Base-by-base conservation (phyloP, 129 eudicot genomes). In the Sambucus nigra region DNA sequence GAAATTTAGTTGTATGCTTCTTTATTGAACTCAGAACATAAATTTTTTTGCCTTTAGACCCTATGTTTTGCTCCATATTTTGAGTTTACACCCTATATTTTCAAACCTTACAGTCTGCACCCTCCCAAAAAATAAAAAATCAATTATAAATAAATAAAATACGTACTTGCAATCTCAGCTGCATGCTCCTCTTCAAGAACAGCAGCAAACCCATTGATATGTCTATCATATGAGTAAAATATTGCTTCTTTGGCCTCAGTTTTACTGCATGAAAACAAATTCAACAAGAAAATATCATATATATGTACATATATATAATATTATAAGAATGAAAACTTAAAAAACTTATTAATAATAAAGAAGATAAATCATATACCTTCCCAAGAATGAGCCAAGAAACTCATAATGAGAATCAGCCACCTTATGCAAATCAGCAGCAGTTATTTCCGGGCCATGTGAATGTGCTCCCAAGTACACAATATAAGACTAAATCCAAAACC, bases 131-230 rank as follows among this genome's bases (percentile, higher is more conserved):
- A 8, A 13, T 11, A 21, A 47, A 9, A 18, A 21, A 55, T 12
- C 5, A 59, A 25, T 2, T 0, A 13, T 5, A 48, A 24, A 15
- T 47, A 19, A 18, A 19, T 47, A 3, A 12, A 32, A 42, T 20
- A 14, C 44, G 11, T 49, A 84, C 94, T 83, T 72, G 86, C 70
- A 11, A 86, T 45, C 28, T 66, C 66, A 0, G 73, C 70, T 27
- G 81, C 95, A 10, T 66, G 68, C 15, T 72, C 79, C 15, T 81
- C 91, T 13, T 86, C 86, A 35, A 86, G 81, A 23, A 60, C 44
- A n/a, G 86, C 95, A 42, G 95, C 80, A 27, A 86, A 81, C 5
- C 91, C 95, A 65, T 86, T 86, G 33, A 86, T 72, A 47, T 73
- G 71, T 20, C 78, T 72, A 23, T 71, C 46, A 41, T 86, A 86